Evolutionary conservation across 1,284 basidiomycete species (phyloP), one percentile per base, ranked within the genome.

Genomic region (Papiliotrema laurentii): DNA sequence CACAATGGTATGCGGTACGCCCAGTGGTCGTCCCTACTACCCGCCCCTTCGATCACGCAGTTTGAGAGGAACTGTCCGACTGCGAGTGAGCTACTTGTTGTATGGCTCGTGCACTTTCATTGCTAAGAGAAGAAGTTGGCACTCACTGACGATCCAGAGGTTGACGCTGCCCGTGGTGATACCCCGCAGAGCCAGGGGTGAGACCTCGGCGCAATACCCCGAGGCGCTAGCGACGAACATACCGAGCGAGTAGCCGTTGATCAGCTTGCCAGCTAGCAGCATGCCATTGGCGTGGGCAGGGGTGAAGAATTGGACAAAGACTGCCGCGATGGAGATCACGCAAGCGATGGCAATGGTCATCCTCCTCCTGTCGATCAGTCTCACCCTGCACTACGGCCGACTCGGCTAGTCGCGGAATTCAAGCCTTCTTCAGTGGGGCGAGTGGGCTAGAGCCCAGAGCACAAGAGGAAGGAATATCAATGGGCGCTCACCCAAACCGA

Each of bases 1-100:
- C 26, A 46, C 47, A 67, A 74, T 18, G 72, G 72, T n/a, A 75
- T 56, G 21, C 61, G 58, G 52, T 64, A 72, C 2, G 62, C 60
- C 59, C 59, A 70, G 36, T 58, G 38, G 48, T 51, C 45, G 2
- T 44, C 45, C 27, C 50, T 51, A 14, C 45, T 44, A 13, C 52
- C 52, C 14, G 45, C 27, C 9, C 48, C 52, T 34, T 54, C 38
- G 11, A 54, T 50, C 6, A 50, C 45, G 43, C 37, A 49, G 41
- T 50, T 55, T 18, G 43, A 43, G 13, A 55, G 16, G 38, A 55
- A 54, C 43, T 54, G 53, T 30, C 53, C 53, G 21, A 54, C 53
- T 54, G 19, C 10, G 18, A 13, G 22, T 47, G n/a, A 43, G 40
- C 24, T 28, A n/a, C n/a, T n/a, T n/a, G n/a, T n/a, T n/a, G n/a